Conservation (phyloP, 2,329 filamentous ascomycete genomes). For the Colletotrichum tamarilloi region DNA sequence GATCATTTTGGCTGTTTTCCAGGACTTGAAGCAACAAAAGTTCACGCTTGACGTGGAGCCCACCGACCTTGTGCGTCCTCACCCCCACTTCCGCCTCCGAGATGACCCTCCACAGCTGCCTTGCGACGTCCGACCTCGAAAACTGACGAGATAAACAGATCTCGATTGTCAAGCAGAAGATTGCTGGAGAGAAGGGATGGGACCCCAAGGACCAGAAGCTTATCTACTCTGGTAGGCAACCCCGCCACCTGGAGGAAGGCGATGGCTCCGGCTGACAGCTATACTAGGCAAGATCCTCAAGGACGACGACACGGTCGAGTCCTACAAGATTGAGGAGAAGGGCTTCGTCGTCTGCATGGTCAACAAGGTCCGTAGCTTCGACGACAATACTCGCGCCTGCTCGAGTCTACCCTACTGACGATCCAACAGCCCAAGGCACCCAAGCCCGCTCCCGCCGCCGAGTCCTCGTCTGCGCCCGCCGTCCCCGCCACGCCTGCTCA, state of each 20-base stretch:
- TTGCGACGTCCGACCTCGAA: conserved; percentile 30
- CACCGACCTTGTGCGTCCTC: conserved; percentile 82
- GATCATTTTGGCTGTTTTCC: conserved; percentile 24
- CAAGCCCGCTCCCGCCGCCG: conserved; percentile 71
- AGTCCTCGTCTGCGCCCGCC: conserved; percentile 68
- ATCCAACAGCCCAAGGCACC: conserved; percentile 66
- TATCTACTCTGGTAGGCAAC: conserved; percentile 89
- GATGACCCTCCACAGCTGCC: conserved; percentile 33
- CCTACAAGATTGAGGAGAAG: conserved; percentile 99
- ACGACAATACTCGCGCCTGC: not conserved
- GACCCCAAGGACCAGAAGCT: conserved; percentile 91
- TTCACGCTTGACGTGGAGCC: conserved; percentile 96
- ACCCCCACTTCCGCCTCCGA: conserved; percentile 40
- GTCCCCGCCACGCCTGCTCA: conserved; percentile 72
- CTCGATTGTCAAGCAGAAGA: conserved; percentile 91
- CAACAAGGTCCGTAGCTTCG: conserved; percentile 77
- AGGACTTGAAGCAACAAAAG: conserved; percentile 99
- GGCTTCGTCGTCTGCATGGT: conserved; percentile 99
- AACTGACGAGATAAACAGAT: conserved; percentile 67
- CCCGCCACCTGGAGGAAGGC: conserved; percentile 20
- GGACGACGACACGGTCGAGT: conserved; percentile 95
- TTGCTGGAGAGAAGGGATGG: conserved; percentile 93
- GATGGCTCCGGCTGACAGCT: conserved; percentile 9
- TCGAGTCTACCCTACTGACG: conserved; percentile 26
- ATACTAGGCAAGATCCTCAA: conserved; percentile 92